Conservation (phyloP, 2,329 filamentous ascomycete genomes). For the Neofusicoccum laricinum region DNA sequence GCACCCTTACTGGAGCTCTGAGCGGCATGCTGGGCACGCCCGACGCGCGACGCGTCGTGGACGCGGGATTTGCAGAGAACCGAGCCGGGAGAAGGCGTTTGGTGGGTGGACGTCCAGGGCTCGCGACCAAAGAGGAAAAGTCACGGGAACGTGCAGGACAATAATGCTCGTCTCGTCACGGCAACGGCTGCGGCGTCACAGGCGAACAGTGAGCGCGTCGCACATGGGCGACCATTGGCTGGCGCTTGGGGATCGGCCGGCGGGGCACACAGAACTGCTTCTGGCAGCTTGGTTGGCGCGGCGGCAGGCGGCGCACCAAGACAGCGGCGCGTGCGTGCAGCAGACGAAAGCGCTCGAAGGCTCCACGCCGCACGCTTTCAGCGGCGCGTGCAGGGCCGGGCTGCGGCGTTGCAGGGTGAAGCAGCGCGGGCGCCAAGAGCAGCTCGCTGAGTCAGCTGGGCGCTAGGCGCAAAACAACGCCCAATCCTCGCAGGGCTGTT, state of each 20-base stretch:
- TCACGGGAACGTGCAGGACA: conserved; percentile 4
- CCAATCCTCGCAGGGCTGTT: conserved; percentile 17
- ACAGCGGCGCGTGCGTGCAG: neutral
- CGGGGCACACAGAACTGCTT: neutral
- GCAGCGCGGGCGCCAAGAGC: neutral
- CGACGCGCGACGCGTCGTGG: neutral
- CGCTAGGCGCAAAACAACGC: conserved; percentile 14
- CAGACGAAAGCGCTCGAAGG: neutral
- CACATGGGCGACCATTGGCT: neutral
- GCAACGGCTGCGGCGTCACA: conserved; percentile 10
- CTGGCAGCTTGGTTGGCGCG: neutral
- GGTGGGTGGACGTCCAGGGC: neutral
- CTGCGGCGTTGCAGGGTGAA: neutral
- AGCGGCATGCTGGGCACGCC: neutral
- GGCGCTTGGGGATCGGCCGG: neutral
- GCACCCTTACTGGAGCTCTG: neutral
- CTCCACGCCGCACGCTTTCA: neutral
- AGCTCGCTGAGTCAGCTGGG: neutral
- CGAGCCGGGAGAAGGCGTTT: neutral
- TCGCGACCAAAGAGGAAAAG: neutral
- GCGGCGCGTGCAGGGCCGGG: neutral
- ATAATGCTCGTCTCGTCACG: conserved; percentile 1
- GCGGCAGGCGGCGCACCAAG: neutral
- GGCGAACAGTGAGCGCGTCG: neutral
- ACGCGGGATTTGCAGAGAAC: neutral